Base-by-base conservation (phyloP, 2,329 filamentous ascomycete species). In the Cercospora sojina region DNA sequence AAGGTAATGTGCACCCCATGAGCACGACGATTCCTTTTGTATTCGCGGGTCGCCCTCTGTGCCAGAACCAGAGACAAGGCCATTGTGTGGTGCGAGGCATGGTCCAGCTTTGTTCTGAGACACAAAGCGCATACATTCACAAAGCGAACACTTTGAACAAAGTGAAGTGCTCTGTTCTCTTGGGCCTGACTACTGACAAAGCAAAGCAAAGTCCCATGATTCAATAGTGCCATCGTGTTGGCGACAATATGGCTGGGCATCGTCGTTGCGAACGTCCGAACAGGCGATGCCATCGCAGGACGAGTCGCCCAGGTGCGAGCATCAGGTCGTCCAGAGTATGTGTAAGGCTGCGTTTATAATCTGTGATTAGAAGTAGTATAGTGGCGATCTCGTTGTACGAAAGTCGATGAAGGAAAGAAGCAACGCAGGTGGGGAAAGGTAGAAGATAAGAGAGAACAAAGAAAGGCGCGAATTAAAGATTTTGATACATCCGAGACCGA, bases 401-500 rank as follows among this genome's bases (percentile, higher is more conserved):
- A 27, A 53, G 23, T 16, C 23, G 25, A 16, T 27, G 47, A 8
- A 25, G 47, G 25, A 51, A n/a, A 29, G 13, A 5, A 16, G 47
- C 2, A 53, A 53, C 3, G 47, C 12, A 16, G 47, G 25, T 3
- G 47, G 3, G 47, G 7, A 25, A 53, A 27, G 12, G 23, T 20
- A 25, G 25, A 16, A 27, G 5, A 27, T 27, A 25, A 16, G 47
- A 27, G 16, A 25, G 47, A 16, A 53, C 23, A 25, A 27, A 53
- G 47, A 53, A 53, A 27, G 47, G 47, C 23, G 12, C 23, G 25
- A 53, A 23, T 53, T 27, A 29, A 53, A 53, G 23, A 53, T 53
- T 53, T 8, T 53, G 47, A 53, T 53, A 53, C 47, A 53, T 53
- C 47, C 47, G 23, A 53, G 47, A 53, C 47, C 23, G 47, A 53